Base-by-base conservation (phyloP, 192 early-diverging fungal species). In the Backusella macrospora region DNA sequence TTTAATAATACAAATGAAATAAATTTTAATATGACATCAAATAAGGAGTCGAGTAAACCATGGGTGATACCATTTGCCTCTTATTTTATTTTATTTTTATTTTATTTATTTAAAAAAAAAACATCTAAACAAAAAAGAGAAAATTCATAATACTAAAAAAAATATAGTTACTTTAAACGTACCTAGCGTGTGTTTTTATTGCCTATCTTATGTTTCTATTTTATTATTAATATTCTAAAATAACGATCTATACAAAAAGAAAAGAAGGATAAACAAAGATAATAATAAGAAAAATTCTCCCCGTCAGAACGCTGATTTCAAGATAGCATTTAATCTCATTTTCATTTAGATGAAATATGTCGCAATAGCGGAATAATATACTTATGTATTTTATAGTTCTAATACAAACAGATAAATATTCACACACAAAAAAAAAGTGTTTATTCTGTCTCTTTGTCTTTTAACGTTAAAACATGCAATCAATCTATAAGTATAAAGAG, bases 201-300 rank as follows among this genome's bases (percentile, higher is more conserved):
- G 52, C 26, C 52, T 59, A 59, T 59, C 52, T 59, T 59, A 13
- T 59, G 23, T 26, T 59, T 59, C 52, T 59, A 59, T 59, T 23
- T 59, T 52, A 18, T 52, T 52, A 59, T 59, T 59, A 59, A 23
- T 23, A 12, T 59, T 59, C 52, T 59, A 59, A 59, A 59, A 59
- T 59, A 59, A 59, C 52, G 52, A 59, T 59, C 8, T 3, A 59
- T 23, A 59, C 21, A 26, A 59, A 34, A 34, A 34, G 29, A 34
- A 34, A 34, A 55, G 16, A 4, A n/a, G n/a, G 29, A 34, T 34
- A 34, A 34, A 34, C 29, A 34, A 34, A 34, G 29, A 34, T 34
- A 34, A 34, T 34, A 34, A 34, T 34, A 34, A 2, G 29, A 34
- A 34, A 34, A 34, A 34, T 1, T 1, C 29, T 34, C 29, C 2